Conservation (phyloP, 495 filamentous ascomycete species). For the Penicillium cosmopolitanum region DNA sequence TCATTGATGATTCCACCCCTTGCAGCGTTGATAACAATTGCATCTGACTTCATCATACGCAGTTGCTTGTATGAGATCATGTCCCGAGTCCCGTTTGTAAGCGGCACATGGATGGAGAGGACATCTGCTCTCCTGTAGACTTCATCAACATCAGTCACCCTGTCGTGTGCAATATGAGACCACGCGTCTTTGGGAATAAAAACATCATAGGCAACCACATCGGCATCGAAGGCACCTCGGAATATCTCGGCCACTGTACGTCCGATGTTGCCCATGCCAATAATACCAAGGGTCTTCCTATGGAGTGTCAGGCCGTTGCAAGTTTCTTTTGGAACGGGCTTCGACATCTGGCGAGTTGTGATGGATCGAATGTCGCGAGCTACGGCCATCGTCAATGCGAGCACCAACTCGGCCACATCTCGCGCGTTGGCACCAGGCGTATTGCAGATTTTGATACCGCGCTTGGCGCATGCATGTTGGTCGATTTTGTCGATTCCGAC, state of each 20-base stretch:
- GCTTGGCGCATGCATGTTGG: conserved; percentile 47
- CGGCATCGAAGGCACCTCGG: conserved; percentile 35
- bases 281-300: conserved; percentile 38
- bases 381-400: conserved; percentile 35
- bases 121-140: conserved; percentile 37
- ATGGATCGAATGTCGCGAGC: conserved; percentile 37
- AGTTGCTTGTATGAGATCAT: conserved; percentile 54
- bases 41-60: conserved; percentile 48
- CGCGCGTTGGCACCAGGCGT: conserved; percentile 50
- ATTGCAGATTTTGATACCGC: conserved; percentile 52
- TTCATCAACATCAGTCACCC: conserved; percentile 33
- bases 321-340: conserved; percentile 34
- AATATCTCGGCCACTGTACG: conserved; percentile 40
- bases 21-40: conserved; percentile 59
- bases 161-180: conserved; percentile 32
- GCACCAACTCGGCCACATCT: conserved; percentile 39
- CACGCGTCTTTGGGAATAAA: conserved; percentile 34
- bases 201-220: conserved; percentile 37
- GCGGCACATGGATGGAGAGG: conserved; percentile 40
- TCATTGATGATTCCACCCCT: conserved; percentile 64
- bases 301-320: conserved; percentile 37
- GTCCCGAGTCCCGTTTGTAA: conserved; percentile 44
- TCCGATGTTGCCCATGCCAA: conserved; percentile 48
- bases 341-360: conserved; percentile 31
- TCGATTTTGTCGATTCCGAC: conserved; percentile 59